A percentile compares a stretch with the other conserved stretches of the same genome.
These are phyloP conservation scores for Guadua angustifolia DNA, from an alignment of 176 grass and related monocot genomes.

Conservation along the genomic window DNA sequence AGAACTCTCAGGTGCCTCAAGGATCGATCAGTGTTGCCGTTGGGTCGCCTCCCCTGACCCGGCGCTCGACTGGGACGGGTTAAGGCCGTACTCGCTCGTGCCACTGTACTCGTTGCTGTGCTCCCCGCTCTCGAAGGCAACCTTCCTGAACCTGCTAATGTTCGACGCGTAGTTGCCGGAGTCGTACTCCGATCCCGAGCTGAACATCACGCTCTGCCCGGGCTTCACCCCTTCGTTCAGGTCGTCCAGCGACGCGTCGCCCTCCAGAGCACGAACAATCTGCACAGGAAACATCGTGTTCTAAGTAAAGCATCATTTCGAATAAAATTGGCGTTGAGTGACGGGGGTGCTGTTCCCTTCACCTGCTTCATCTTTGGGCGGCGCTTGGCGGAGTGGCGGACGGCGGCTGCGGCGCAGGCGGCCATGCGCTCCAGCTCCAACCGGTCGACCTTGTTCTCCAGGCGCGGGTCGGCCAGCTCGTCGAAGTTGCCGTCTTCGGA, in stretches of 20 bases:
- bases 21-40: background rate
- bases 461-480: conserved; percentile 65
- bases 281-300: background rate
- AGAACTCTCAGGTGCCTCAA: background rate
- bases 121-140: conserved; percentile 69
- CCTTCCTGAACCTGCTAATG: conserved; percentile 62
- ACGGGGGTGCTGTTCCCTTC: background rate
- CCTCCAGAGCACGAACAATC: conserved; percentile 92
- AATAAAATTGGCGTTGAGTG: background rate
- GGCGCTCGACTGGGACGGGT: conserved; percentile 54
- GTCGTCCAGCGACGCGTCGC: conserved; percentile 83
- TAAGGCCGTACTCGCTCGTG: conserved; percentile 62
- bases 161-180: conserved; percentile 68
- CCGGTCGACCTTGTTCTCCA: conserved; percentile 64
- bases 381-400: conserved; percentile 82
- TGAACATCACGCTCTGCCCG: conserved; percentile 78
- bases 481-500: conserved; percentile 48
- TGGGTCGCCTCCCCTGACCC: conserved; percentile 48
- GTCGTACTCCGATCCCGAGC: conserved; percentile 65
- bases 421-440: conserved; percentile 77
- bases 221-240: conserved; percentile 84
- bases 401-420: conserved; percentile 74
- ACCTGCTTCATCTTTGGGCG: conserved; percentile 98
- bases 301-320: background rate
- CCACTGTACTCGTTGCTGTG: conserved; percentile 75